Conservation (phyloP, 2,329 filamentous ascomycete genomes). For the Colletotrichum noveboracense region DNA sequence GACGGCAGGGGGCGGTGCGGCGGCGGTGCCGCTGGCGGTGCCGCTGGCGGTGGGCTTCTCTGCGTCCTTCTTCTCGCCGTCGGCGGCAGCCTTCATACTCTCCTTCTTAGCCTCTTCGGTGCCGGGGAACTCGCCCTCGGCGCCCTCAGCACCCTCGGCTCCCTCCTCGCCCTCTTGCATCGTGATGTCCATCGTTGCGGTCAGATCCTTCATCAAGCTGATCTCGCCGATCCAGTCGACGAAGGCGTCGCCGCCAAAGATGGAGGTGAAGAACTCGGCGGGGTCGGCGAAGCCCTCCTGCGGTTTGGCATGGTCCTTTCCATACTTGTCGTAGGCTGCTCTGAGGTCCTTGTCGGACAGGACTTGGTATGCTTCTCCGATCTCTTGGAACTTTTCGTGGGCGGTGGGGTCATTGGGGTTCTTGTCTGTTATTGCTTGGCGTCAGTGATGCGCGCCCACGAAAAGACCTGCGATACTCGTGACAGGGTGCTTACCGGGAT, state of each 20-base stretch:
- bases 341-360: constrained; percentile 87
- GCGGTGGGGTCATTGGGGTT: constrained; percentile 96
- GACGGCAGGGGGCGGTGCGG: constrained; percentile 38
- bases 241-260: constrained; percentile 97
- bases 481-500: constrained; percentile 67
- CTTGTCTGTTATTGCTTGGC: constrained; percentile 70
- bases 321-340: constrained; percentile 94
- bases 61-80: constrained; percentile 30
- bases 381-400: constrained; percentile 91
- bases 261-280: constrained; percentile 96
- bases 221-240: constrained; percentile 98
- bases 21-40: constrained; percentile 25
- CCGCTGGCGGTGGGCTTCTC: constrained; percentile 32
- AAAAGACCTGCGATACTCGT: background rate
- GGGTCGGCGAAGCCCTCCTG: constrained; percentile 94
- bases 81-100: constrained; percentile 50
- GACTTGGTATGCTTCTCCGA: constrained; percentile 78
- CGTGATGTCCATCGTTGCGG: constrained; percentile 97
- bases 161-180: constrained; percentile 81
- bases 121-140: constrained; percentile 60
- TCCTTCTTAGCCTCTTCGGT: constrained; percentile 62
- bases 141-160: constrained; percentile 53
- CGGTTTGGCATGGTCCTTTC: constrained; percentile 92
- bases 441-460: background rate
- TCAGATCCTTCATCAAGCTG: constrained; percentile 97